Percentiles rank a stretch among this genome's conserved stretches.
phyloP scores from a whole-genome alignment of 768 basidiomycete species.

The Steccherinum ochraceum region DNA sequence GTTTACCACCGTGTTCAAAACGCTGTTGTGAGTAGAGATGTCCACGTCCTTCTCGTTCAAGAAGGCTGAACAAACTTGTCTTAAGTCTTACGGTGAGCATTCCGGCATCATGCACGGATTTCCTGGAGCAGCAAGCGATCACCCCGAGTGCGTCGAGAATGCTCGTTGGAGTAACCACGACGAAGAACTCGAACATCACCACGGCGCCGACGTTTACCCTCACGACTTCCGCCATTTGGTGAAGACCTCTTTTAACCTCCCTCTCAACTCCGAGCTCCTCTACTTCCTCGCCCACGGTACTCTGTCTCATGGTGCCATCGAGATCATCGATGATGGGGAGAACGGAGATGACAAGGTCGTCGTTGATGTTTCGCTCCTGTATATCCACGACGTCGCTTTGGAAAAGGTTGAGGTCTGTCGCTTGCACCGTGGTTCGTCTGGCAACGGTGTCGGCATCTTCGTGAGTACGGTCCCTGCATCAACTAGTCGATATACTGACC shows the following conservation, averaged over 20 bases:
- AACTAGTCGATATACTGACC: neutral
- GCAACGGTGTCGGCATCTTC: constrained; percentile 32
- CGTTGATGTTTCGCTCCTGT: constrained; percentile 28
- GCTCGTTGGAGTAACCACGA: neutral
- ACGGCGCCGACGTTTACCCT: no score
- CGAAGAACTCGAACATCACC: neutral
- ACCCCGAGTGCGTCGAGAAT: neutral
- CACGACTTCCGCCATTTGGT: neutral
- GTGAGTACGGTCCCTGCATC: constrained; percentile 19
- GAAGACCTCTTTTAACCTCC: constrained; percentile 3
- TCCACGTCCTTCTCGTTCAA: neutral
- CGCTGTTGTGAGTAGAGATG: neutral
- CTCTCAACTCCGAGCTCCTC: constrained; percentile 29
- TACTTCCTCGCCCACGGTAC: constrained; percentile 25
- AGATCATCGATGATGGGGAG: constrained; percentile 15
- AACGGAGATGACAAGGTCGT: constrained; percentile 14
- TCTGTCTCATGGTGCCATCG: constrained; percentile 30
- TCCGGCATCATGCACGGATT: neutral
- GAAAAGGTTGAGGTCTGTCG: constrained; percentile 25
- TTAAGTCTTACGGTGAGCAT: no score
- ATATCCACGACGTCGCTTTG: constrained; percentile 17
- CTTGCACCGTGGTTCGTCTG: constrained; percentile 20
- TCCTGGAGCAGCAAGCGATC: neutral
- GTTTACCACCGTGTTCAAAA: neutral
- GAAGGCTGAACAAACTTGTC: no score